Conservation (phyloP, 2,329 filamentous ascomycete species). For the Aspergillus viridinutans region DNA sequence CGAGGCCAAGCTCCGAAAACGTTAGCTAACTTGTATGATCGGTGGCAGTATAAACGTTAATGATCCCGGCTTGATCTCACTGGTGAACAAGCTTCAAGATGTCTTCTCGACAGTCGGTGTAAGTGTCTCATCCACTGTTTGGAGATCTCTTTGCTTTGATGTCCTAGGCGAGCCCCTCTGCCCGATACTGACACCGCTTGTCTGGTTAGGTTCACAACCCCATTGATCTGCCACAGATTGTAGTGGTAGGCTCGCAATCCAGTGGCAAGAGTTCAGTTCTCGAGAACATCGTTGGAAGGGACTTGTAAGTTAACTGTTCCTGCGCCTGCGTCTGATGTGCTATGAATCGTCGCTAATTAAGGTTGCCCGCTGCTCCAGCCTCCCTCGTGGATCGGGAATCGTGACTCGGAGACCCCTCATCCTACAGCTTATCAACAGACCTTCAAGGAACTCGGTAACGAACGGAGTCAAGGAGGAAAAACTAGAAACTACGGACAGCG, state of each 20-base stretch:
- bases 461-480: slow-evolving; percentile 69
- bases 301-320: slow-evolving; percentile 69
- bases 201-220: slow-evolving; percentile 80
- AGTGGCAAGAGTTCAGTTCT: slow-evolving; percentile 99
- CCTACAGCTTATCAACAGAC: slow-evolving; percentile 94
- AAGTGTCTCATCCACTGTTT: slow-evolving; percentile 33
- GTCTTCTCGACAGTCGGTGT: slow-evolving; percentile 95
- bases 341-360: slow-evolving; percentile 20
- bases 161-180: slow-evolving; percentile 4
- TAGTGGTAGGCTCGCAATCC: slow-evolving; percentile 95
- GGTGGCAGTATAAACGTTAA: slow-evolving; percentile 64
- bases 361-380: slow-evolving; percentile 48
- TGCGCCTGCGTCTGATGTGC: slow-evolving; percentile 1
- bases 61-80: slow-evolving; percentile 65
- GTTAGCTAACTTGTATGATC: slow-evolving; percentile 21
- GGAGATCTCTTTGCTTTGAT: slow-evolving; percentile 4
- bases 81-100: slow-evolving; percentile 99
- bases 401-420: slow-evolving; percentile 94
- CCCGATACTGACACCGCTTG: slow-evolving; percentile 24
- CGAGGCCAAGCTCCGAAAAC: slow-evolving; percentile 10
- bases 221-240: slow-evolving; percentile 97
- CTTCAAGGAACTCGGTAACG: slow-evolving; percentile 56
- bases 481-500: slow-evolving; percentile 69
- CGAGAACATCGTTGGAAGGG: slow-evolving; percentile 97
- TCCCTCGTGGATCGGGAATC: slow-evolving; percentile 96